phyloP scores from a whole-genome alignment of 306 rosid genomes.

The Dalbergia cochinchinensis region DNA sequence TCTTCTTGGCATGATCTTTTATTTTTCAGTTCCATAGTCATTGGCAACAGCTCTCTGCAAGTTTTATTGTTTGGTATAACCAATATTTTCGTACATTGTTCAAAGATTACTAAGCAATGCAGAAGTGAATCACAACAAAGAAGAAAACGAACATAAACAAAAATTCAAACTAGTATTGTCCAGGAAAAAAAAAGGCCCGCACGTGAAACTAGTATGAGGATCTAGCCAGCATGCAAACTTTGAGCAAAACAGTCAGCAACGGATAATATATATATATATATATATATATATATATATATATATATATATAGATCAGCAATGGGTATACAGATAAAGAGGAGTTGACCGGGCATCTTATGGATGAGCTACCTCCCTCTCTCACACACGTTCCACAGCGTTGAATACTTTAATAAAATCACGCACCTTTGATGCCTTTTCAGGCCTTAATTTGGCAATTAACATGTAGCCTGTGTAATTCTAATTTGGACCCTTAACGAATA shows the following conservation, averaged over 20 bases:
- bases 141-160: no score
- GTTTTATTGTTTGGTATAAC: neutral
- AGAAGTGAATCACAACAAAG: no score
- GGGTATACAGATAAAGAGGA: constrained; percentile 47
- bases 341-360: constrained; percentile 97
- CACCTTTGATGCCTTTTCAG: constrained; percentile 75
- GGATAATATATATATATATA: no score
- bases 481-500: constrained; percentile 60
- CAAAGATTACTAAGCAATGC: no score
- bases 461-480: constrained; percentile 52
- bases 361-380: constrained; percentile 92
- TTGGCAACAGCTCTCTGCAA: neutral
- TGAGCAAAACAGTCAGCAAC: constrained; percentile 46
- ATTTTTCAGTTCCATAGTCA: neutral
- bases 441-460: constrained; percentile 30
- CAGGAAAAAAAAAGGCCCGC: neutral
- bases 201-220: no score
- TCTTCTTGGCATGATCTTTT: constrained; percentile 2
- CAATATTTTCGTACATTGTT: no score
- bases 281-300: no score
- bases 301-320: no score
- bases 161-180: no score
- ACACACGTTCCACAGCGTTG: constrained; percentile 91
- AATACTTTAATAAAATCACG: constrained; percentile 89
- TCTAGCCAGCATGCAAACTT: neutral